A percentile compares a stretch with the other conserved stretches of the same genome.
Evolutionary conservation across 345 rosid genomes (phyloP).

Genomic region (Carallia pectinifolia): DNA sequence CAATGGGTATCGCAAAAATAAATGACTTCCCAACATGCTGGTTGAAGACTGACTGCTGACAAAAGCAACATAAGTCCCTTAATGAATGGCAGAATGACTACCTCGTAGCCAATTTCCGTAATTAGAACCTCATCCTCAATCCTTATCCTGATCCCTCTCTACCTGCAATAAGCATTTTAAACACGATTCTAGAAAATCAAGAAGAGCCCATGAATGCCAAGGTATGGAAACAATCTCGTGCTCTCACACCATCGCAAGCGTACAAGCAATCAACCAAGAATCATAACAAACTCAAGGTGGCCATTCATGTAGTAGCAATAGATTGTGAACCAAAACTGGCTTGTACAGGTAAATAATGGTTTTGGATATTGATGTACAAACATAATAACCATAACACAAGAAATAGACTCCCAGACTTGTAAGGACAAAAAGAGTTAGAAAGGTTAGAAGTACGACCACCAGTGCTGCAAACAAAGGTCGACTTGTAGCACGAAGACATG

Average conservation of each 20-base stretch:
- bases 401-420: not conserved
- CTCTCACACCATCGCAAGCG: not conserved
- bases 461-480: not conserved
- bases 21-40: not conserved
- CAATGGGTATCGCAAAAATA: not conserved
- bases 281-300: not conserved
- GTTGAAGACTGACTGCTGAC: not conserved
- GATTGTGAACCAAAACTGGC: not conserved
- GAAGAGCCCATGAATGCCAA: not conserved
- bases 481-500: not conserved
- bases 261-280: not conserved
- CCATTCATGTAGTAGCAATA: not conserved
- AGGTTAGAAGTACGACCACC: not conserved
- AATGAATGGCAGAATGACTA: constrained; percentile 14
- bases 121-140: constrained; percentile 95
- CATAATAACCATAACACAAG: not conserved
- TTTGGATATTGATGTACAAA: not conserved
- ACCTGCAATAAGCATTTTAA: constrained; percentile 43
- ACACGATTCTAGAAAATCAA: not conserved
- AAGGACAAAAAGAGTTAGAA: not conserved
- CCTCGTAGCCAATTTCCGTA: constrained; percentile 89
- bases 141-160: constrained; percentile 80
- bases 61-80: not conserved
- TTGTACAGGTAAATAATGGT: no score
- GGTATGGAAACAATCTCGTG: not conserved